Percentiles rank a stretch among this genome's conserved stretches.
These are phyloP conservation scores for Stentor roeselii DNA, from an alignment of 73 alveolate species.

Conservation along the genomic window DNA sequence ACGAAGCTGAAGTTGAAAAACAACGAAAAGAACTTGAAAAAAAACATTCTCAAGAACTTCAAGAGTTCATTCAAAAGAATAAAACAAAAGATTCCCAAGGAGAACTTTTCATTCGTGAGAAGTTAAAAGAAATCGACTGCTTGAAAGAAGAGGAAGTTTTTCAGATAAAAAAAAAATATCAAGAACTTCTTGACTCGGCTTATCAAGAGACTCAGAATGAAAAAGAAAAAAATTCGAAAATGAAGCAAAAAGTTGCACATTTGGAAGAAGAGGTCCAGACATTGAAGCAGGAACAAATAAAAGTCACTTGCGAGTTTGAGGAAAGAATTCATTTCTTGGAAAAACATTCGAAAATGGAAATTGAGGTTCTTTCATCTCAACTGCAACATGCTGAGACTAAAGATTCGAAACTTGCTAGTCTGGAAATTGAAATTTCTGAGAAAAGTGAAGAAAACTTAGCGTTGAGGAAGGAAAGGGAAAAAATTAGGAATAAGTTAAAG, in stretches of 20 bases:
- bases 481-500: not conserved
- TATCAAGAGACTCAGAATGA: not conserved
- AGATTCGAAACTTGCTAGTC: not conserved
- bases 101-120: not conserved
- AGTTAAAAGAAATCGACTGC: not conserved
- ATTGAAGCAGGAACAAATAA: not conserved
- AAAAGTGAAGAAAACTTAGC: not conserved
- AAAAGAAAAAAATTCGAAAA: not conserved
- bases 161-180: slow-evolving; percentile 13
- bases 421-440: not conserved
- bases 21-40: not conserved
- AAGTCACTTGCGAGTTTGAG: not conserved
- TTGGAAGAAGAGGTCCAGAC: not conserved
- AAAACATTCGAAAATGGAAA: not conserved
- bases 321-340: not conserved
- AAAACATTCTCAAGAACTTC: not conserved
- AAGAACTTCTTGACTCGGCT: slow-evolving; percentile 4
- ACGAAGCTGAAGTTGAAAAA: not conserved
- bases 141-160: not conserved
- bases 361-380: not conserved
- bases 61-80: not conserved
- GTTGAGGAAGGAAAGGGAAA: slow-evolving; percentile 7
- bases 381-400: not conserved
- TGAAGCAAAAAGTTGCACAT: not conserved
- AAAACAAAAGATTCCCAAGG: not conserved